Base-by-base conservation (phyloP, 192 early-diverging fungal genomes). In the Coemansia sp. region DNA sequence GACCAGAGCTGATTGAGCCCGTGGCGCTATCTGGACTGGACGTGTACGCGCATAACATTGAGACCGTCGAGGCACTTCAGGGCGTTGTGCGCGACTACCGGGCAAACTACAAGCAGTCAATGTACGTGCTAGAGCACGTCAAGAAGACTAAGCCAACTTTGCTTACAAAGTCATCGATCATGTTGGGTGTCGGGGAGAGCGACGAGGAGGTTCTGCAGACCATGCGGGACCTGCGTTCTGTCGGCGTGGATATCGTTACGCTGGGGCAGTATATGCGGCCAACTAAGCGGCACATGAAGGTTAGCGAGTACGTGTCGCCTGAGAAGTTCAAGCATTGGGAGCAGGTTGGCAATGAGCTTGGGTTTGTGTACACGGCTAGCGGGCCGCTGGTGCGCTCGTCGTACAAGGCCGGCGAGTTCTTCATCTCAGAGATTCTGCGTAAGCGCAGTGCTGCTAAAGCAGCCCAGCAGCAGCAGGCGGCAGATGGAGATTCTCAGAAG, bases 251-350 rank as follows among this genome's bases (percentile, higher is more conserved):
- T 64, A 91, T 93, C 41, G 84, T 98, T 17, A 98, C 96, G 10
- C 78, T 98, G 55, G 96, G 96, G n/a, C 96, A 98, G 75, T 98
- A 98, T 70, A 98, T 98, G 96, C 85, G 93, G 44, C 96, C 96
- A n/a, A 96, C 96, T 19, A 98, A 96, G 83, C 88, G 91, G 59
- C 94, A 98, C 72, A 94, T 98, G 93, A 95, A 95, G 82, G 91
- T 97, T 18, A 83, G 90, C 54, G 93, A 94, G 65, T 98, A 96
- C 61, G 87, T 98, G 39, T 85, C 88, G 42, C 94, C 94, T 4
- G 87, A 91, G 44, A 92, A 91, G 69, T 98, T 95, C 70, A 88
- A 88, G 59, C 83, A 91, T 59, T 98, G 92, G 89, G 84, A 86
- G 55, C 66, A 83, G 48, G 80, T 88, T 50, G 93, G 88, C 42